These are phyloP conservation scores for Ogataea methanolica DNA, from an alignment of 805 yeast genomes.

Conservation along the genomic window DNA sequence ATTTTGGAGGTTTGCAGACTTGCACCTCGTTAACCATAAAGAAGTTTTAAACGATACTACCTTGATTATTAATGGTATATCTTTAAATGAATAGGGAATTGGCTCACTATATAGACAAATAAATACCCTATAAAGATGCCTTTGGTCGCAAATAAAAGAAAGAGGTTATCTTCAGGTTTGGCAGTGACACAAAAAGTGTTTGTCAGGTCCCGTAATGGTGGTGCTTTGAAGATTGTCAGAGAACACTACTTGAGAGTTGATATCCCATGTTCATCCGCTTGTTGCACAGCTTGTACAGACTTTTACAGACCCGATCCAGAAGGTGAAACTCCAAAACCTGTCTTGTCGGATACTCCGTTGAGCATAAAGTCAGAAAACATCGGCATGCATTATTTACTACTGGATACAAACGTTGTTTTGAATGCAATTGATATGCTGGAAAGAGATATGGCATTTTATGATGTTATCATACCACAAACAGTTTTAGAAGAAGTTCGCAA, in stretches of 20 bases:
- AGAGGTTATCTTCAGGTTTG: slow-evolving; percentile 45
- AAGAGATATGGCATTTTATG: slow-evolving; percentile 68
- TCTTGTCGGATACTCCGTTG: slow-evolving; percentile 62
- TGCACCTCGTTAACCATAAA: no score
- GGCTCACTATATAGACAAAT: no score
- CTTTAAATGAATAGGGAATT: no score
- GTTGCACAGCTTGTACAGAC: slow-evolving; percentile 59
- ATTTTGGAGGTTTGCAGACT: no score
- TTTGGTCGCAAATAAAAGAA: slow-evolving; percentile 27
- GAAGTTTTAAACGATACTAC: no score
- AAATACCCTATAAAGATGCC: slow-evolving; percentile 5
- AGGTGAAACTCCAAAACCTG: slow-evolving; percentile 61
- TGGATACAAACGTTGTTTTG: slow-evolving; percentile 85
- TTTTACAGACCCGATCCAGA: slow-evolving; percentile 57
- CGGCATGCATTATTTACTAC: slow-evolving; percentile 73
- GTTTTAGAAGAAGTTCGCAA: slow-evolving; percentile 91
- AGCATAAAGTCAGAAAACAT: slow-evolving; percentile 35
- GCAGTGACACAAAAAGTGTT: slow-evolving; percentile 84
- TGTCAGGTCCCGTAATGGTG: slow-evolving; percentile 85
- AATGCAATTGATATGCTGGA: slow-evolving; percentile 90
- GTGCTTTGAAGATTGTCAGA: slow-evolving; percentile 84
- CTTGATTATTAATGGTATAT: no score
- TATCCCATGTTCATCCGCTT: slow-evolving; percentile 80
- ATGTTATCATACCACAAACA: slow-evolving; percentile 92
- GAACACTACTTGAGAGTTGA: slow-evolving; percentile 93